Base-by-base conservation (phyloP, 2,329 filamentous ascomycete genomes). In the Diaporthe destruens region DNA sequence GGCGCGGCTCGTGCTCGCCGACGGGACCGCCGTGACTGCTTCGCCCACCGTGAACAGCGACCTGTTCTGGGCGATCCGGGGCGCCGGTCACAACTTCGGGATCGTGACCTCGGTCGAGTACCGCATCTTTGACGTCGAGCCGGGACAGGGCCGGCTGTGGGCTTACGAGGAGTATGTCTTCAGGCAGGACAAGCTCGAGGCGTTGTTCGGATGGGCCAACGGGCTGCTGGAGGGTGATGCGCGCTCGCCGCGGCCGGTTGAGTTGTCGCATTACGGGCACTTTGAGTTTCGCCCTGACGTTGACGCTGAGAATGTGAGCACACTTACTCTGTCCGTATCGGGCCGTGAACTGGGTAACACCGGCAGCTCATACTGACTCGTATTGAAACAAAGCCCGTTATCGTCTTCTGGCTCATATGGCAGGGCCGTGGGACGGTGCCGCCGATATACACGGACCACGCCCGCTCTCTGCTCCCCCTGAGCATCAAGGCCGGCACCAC, bases 61-160 rank as follows among this genome's bases (percentile, higher is more conserved):
- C 57, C 79, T 87, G 3, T 88, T 87, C 77, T 87, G 85, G 85
- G 84, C 81, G 57, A 59, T 76, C 61, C 44, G 75, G 44, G 74
- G 77, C 9, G 69, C 75, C 44, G 75, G 25, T 71, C 86, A 75
- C 57, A 72, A 72, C 20, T 72, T 72, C 6, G 70, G 70, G 3
- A 32, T 72, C 16, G 63, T 72, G 9, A 68, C 61, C 6, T 56
- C 49, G 25, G 59, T 51, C 14, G 14, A 47, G 1, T 67, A 68
- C 18, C 53, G 57, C 5, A 51, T 71, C 18, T 67, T 34, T n/a
- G 69, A 71, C 42, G 69, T 65, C 2, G 54, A 51, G 34, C 54
- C 68, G 20, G 54, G 68, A 25, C 44, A 63, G 36, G 61, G 32
- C 25, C 34, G 54, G 7, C 2, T 36, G 53, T 68, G 70, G 61